phyloP scores from a whole-genome alignment of 345 rosid genomes.

The Ceriops tagal region DNA sequence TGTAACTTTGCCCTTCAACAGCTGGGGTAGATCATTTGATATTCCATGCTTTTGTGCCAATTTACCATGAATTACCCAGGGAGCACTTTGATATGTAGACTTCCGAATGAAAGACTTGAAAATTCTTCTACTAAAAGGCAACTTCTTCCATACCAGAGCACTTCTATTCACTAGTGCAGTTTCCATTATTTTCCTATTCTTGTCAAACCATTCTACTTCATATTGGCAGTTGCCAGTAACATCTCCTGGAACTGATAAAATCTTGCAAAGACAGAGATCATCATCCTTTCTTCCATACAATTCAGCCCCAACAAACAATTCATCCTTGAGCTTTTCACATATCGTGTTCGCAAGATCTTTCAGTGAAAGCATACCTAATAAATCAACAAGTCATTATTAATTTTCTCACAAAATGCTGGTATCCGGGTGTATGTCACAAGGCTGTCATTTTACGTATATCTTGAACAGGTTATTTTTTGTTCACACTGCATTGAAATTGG shows the following conservation, averaged over 20 bases:
- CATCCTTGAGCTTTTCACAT: slow-evolving; percentile 53
- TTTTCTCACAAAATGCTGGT: not conserved
- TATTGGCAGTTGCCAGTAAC: slow-evolving; percentile 40
- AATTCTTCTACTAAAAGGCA: slow-evolving; percentile 67
- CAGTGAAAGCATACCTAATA: slow-evolving; percentile 76
- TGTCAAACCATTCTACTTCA: slow-evolving; percentile 71
- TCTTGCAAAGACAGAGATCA: slow-evolving; percentile 56
- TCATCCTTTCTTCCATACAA: slow-evolving; percentile 59
- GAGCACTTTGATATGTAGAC: slow-evolving; percentile 73
- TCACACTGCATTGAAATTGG: too few species aligned
- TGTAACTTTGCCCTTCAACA: slow-evolving; percentile 47
- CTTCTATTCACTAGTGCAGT: slow-evolving; percentile 46
- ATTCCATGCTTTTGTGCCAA: slow-evolving; percentile 64
- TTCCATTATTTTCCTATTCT: slow-evolving; percentile 46
- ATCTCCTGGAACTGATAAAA: slow-evolving; percentile 46
- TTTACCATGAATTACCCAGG: slow-evolving; percentile 81
- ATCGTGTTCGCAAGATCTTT: slow-evolving; percentile 78
- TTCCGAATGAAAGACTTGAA: slow-evolving; percentile 90
- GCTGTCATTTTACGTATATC: too few species aligned
- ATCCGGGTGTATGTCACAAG: too few species aligned
- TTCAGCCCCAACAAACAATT: slow-evolving; percentile 60
- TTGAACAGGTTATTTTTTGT: too few species aligned
- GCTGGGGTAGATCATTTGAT: slow-evolving; percentile 62
- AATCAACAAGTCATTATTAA: slow-evolving; percentile 5
- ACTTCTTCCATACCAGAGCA: slow-evolving; percentile 66